These are phyloP conservation scores for Aspergillus fumigatus DNA, from an alignment of 2,329 filamentous ascomycete genomes.

Conservation along the genomic window DNA sequence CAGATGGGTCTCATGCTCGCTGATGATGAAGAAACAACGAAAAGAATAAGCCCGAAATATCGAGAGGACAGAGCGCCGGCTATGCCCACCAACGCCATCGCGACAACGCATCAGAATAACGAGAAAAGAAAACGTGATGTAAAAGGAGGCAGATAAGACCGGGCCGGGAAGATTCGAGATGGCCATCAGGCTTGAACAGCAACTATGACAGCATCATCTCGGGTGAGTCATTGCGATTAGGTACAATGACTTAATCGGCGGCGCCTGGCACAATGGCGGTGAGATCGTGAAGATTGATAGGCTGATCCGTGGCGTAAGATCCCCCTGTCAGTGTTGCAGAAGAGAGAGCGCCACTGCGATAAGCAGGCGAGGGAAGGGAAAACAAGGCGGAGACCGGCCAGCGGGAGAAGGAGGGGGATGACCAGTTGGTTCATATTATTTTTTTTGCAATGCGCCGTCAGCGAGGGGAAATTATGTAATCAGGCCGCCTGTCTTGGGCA, in stretches of 20 bases:
- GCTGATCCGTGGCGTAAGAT: not conserved
- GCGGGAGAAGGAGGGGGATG: too few relatives aligned
- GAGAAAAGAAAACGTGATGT: conserved; percentile 7
- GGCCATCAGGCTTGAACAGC: too few relatives aligned
- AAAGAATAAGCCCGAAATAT: conserved; percentile 1
- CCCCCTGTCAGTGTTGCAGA: conserved; percentile 10
- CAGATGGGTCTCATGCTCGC: conserved; percentile 1
- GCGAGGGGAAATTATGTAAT: conserved; percentile 20
- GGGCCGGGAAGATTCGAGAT: too few relatives aligned
- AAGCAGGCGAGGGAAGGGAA: too few relatives aligned
- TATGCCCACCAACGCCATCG: conserved; percentile 8
- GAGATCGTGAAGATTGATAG: conserved; percentile 14
- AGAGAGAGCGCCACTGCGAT: not conserved
- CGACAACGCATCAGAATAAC: conserved; percentile 12
- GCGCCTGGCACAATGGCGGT: conserved; percentile 15
- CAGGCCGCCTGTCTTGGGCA: conserved; percentile 2
- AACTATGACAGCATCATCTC: too few relatives aligned
- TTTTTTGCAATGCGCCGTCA: conserved; percentile 13
- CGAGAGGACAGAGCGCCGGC: not conserved
- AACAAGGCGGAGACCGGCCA: too few relatives aligned
- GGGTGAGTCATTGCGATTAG: not conserved
- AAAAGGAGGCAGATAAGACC: not conserved
- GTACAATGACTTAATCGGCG: not conserved
- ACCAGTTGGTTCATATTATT: not conserved
- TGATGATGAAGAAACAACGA: not conserved